Base-by-base conservation (phyloP, 306 rosid genomes). In the Hippophae rhamnoides region DNA sequence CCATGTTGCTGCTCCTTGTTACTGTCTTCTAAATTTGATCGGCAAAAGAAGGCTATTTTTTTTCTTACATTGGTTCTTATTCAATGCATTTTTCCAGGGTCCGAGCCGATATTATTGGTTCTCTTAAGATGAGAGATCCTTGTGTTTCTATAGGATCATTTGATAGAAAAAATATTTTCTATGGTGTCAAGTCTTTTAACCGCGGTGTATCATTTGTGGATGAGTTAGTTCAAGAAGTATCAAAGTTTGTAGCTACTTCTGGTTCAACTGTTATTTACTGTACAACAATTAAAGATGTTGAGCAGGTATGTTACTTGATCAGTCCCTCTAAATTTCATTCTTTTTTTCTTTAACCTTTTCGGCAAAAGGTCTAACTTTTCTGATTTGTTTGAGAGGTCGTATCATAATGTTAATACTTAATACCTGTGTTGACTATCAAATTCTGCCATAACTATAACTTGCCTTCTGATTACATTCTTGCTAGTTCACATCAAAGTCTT, bases 221-320 rank as follows among this genome's bases (percentile, higher is more conserved):
- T 31, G 93, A 84, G 79, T 78, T 89, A 43, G 84, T 84, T 54
- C 76, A 25, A 65, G 95, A 86, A 69, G 71, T 84, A 71, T 78
- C 80, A 6, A 84, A 76, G 56, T 81, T 73, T 54, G 80, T 80
- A 45, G 70, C 72, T 53, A 76, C 61, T 62, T 73, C 83, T 67
- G 82, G 83, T 78, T 86, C 97, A 60, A 89, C 93, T 54, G 84
- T 89, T 57, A 74, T 89, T 57, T 89, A 86, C 79, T 86, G 97
- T 83, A 89, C 89, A 42, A 86, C 95, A 72, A 77, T 86, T 68
- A 89, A 80, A 74, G 95, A 86, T 65, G 97, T 86, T 38, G 86
- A 86, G 65, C 93, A 80, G 97, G 97, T 84, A 69, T 13, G 7
- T 44, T n/a, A 27, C 67, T 31, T 54, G 43, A 43, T 46, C 44